Conservation (phyloP, 2,329 filamentous ascomycete species). For the Botrytis cinerea region DNA sequence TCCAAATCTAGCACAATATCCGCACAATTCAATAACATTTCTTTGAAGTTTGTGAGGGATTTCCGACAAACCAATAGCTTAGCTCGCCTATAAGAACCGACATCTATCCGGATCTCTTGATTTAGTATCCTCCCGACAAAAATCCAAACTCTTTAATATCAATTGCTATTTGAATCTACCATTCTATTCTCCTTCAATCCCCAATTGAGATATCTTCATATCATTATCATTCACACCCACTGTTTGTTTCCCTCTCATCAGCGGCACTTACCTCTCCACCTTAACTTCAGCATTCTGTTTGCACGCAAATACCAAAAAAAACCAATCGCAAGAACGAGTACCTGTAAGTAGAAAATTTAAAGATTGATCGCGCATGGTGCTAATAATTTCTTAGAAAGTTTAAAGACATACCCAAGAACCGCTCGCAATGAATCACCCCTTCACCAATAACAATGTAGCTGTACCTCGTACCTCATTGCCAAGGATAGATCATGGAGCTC, state of each 20-base stretch:
- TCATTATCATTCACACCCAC: not conserved
- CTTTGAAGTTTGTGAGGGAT: not conserved
- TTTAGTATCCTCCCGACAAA: not conserved
- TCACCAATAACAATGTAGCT: not conserved
- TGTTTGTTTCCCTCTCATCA: not conserved
- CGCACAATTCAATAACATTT: not conserved
- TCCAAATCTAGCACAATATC: not conserved
- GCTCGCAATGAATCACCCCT: not conserved
- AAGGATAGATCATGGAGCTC: not conserved
- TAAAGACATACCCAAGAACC: not conserved
- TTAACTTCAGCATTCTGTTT: not conserved
- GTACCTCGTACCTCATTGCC: not conserved
- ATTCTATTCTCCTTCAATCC: not conserved
- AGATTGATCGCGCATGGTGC: not conserved
- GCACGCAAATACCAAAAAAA: not conserved
- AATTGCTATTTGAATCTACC: not conserved
- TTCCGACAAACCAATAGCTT: not conserved
- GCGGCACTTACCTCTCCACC: not conserved
- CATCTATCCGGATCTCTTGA: not conserved
- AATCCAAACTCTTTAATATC: not conserved
- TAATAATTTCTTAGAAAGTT: not conserved
- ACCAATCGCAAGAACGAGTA: not conserved
- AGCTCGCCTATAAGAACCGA: not conserved
- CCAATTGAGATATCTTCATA: not conserved
- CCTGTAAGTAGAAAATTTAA: not conserved